Percentiles rank a stretch among this genome's conserved stretches.
Conservation (phyloP, 2,329 filamentous ascomycete species). For the Orbilia javanica region DNA sequence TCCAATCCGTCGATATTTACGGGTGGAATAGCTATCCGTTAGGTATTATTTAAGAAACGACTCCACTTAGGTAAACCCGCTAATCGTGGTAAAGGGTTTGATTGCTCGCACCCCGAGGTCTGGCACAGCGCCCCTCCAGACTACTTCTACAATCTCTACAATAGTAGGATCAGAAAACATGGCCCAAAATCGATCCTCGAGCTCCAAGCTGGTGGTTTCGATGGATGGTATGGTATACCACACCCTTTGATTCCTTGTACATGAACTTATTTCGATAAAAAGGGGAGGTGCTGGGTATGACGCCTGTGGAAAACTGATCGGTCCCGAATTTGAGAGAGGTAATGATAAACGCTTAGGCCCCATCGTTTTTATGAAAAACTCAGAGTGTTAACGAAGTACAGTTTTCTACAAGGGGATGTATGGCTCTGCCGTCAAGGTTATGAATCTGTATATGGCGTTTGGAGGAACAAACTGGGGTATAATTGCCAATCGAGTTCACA, state of each 20-base stretch:
- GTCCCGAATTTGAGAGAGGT: slow-evolving; percentile 77
- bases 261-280: background rate
- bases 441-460: slow-evolving; percentile 80
- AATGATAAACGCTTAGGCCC: background rate
- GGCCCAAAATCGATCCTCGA: slow-evolving; percentile 62
- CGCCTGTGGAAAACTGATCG: slow-evolving; percentile 75
- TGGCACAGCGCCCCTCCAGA: slow-evolving; percentile 51
- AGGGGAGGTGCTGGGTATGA: slow-evolving; percentile 76
- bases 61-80: too few relatives aligned
- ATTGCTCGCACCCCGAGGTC: slow-evolving; percentile 44
- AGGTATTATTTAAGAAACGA: background rate
- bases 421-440: slow-evolving; percentile 74
- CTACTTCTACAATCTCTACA: slow-evolving; percentile 48
- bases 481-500: background rate
- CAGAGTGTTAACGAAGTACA: slow-evolving; percentile 1
- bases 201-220: slow-evolving; percentile 79
- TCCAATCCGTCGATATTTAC: slow-evolving; percentile 55
- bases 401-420: slow-evolving; percentile 84
- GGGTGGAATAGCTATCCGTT: slow-evolving; percentile 54
- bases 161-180: slow-evolving; percentile 38
- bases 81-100: slow-evolving; percentile 27
- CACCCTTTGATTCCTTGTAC: background rate
- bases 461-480: slow-evolving; percentile 88
- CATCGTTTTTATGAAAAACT: background rate
- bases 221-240: slow-evolving; percentile 71